A percentile compares a stretch with the other conserved stretches of the same genome.
phyloP scores from a whole-genome alignment of 2,329 filamentous ascomycete species.

The Cryphonectria nitschkei region DNA sequence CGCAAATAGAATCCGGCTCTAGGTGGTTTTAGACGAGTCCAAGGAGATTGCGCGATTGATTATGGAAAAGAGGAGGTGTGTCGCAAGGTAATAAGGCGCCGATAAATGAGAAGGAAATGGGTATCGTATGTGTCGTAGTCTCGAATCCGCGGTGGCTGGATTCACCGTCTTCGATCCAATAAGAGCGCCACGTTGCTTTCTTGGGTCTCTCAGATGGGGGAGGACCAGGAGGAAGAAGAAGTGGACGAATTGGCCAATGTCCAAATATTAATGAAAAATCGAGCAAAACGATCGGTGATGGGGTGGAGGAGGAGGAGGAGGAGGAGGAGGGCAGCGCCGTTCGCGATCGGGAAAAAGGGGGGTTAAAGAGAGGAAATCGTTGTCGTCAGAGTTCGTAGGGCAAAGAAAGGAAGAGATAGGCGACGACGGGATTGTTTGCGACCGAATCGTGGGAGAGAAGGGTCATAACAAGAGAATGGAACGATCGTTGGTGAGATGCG shows the following conservation, averaged over 20 bases:
- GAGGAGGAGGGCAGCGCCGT: background rate
- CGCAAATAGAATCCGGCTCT: background rate
- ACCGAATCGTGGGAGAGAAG: background rate
- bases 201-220: constrained; percentile 12
- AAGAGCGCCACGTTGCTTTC: constrained; percentile 9
- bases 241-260: constrained; percentile 3
- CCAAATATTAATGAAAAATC: constrained; percentile 18
- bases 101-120: constrained; percentile 14
- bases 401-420: background rate
- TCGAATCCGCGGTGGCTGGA: constrained; percentile 23
- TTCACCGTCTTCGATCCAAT: constrained; percentile 15
- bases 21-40: background rate
- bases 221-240: background rate
- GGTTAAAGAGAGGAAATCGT: constrained; percentile 8
- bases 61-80: background rate
- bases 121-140: constrained; percentile 11
- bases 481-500: constrained; percentile 8
- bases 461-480: background rate
- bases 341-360: constrained; percentile 5
- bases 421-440: background rate
- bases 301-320: background rate
- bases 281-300: background rate
- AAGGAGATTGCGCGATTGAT: background rate
- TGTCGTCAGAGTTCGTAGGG: constrained; percentile 16
- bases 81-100: background rate